Evolutionary conservation across 257 asterid genomes (phyloP).

Genomic region (Capsicum chinense): DNA sequence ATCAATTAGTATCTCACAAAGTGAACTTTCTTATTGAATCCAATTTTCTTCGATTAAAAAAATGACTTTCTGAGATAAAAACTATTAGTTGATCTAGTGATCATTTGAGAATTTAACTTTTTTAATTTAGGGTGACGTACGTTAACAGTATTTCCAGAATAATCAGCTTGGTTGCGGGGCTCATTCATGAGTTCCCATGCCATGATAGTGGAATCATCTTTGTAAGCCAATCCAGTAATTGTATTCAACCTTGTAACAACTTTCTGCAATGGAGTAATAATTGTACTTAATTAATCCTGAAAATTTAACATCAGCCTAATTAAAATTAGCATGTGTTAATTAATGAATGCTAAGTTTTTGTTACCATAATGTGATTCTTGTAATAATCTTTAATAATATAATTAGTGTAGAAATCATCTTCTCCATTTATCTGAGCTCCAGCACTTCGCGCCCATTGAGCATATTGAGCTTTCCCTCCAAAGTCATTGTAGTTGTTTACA

Average conservation of each 20-base stretch:
- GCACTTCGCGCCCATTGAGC: conserved; percentile 57
- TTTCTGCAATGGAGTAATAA: conserved; percentile 34
- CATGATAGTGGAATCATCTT: conserved; percentile 43
- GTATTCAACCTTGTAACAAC: conserved; percentile 52
- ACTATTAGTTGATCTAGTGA: neutral
- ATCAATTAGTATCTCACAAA: neutral
- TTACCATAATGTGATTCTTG: conserved; percentile 52
- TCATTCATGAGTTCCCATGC: conserved; percentile 57
- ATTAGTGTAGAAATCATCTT: conserved; percentile 54
- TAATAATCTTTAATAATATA: conserved; percentile 44
- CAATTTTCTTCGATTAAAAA: neutral
- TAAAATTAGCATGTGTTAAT: neutral
- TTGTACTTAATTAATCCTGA: neutral
- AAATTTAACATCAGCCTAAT: neutral
- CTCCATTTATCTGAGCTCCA: conserved; percentile 49
- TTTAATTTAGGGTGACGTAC: conserved; percentile 38
- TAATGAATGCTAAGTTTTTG: neutral
- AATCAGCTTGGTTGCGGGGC: conserved; percentile 53
- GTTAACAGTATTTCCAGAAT: conserved; percentile 50
- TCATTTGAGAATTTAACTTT: neutral
- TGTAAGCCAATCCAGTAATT: conserved; percentile 43
- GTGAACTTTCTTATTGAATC: neutral
- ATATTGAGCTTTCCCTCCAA: conserved; percentile 50
- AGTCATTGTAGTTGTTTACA: conserved; percentile 42
- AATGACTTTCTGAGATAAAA: neutral